Base-by-base conservation (phyloP, 179 eudicot genomes). In the Corrigiola litoralis region DNA sequence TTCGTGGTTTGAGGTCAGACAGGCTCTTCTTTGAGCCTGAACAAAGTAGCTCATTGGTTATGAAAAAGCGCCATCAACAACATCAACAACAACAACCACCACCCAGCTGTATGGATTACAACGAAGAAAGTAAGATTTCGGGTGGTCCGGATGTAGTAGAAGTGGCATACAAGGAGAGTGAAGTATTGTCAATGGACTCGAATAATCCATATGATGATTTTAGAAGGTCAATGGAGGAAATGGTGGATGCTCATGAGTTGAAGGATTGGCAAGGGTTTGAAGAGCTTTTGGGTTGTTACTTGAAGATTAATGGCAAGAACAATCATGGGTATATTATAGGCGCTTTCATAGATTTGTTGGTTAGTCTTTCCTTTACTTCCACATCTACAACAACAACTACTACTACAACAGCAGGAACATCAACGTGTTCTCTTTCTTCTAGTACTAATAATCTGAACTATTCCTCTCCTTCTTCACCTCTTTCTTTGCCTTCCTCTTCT, bases 401-500 rank as follows among this genome's bases (percentile, higher is more conserved):
- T 5, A 46, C 62, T 20, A 69, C 79, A 2, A 49, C 46, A 0
- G 18, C 6, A 21, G 47, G 66, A 18, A 48, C 71, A 3, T 21
- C 71, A 67, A 48, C 71, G 3, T 58, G 65, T 1, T 37, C 75
- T 3, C 58, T 69, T 23, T 64, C 63, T 45, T 65, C 66, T 1
- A n/a, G n/a, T n/a, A 63, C 63, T 10, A 42, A 21, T 2, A 53
- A 38, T 21, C 54, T 58, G 4, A 25, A 44, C n/a, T 53, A 38
- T 42, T 51, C 71, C 1, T 68, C 78, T 27, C 77, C 79, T 50
- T 71, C 70, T 33, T 87, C 90, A 47, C 84, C 95, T 8, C 74
- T 79, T 24, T 85, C 91, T 13, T 80, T 85, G 60, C 87, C 84
- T 71, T 90, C 89, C 12, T 84, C 85, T 61, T 68, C 75, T 59